A percentile compares a stretch with the other conserved stretches of the same genome.
Conservation (phyloP, 192 early-diverging fungal species). For the Geosiphon pyriformis region DNA sequence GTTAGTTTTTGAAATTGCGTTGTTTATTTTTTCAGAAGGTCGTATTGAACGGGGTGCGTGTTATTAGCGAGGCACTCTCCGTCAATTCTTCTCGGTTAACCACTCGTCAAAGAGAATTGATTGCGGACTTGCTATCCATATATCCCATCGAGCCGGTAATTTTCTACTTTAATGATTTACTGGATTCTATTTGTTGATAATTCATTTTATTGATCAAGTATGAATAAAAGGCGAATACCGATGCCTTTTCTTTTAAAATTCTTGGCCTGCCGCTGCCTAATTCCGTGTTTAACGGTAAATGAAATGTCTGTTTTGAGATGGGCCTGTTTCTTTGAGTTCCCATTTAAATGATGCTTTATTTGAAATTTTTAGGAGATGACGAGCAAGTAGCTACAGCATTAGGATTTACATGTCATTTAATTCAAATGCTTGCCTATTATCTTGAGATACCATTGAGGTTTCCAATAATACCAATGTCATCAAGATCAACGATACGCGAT, state of each 20-base stretch:
- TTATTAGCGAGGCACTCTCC: conserved; percentile 21
- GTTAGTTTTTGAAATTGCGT: conserved; percentile 27
- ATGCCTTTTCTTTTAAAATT: conserved; percentile 42
- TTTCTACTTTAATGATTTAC: conserved; percentile 2
- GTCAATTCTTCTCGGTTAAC: conserved; percentile 25
- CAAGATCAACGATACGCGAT: conserved; percentile 58
- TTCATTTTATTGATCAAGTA: background rate
- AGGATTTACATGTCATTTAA: conserved; percentile 64
- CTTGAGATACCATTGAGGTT: conserved; percentile 65
- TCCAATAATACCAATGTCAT: conserved; percentile 71
- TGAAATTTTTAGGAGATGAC: conserved; percentile 40
- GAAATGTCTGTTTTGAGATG: background rate
- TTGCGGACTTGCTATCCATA: conserved; percentile 54
- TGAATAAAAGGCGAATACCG: conserved; percentile 42
- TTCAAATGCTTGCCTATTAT: conserved; percentile 65
- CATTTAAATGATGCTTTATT: conserved; percentile 1
- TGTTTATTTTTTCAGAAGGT: conserved; percentile 21
- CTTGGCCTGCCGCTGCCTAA: conserved; percentile 52
- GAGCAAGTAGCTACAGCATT: conserved; percentile 63
- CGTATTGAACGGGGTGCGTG: conserved; percentile 26
- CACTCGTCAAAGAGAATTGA: conserved; percentile 42
- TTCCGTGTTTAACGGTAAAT: conserved; percentile 42
- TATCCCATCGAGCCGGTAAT: conserved; percentile 54
- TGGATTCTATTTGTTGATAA: conserved; percentile 9
- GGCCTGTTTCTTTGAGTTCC: background rate